Evolutionary conservation across 2,329 filamentous ascomycete species (phyloP), one percentile per base, ranked within the genome.

Genomic region (Ophidiomyces ophidiicola): DNA sequence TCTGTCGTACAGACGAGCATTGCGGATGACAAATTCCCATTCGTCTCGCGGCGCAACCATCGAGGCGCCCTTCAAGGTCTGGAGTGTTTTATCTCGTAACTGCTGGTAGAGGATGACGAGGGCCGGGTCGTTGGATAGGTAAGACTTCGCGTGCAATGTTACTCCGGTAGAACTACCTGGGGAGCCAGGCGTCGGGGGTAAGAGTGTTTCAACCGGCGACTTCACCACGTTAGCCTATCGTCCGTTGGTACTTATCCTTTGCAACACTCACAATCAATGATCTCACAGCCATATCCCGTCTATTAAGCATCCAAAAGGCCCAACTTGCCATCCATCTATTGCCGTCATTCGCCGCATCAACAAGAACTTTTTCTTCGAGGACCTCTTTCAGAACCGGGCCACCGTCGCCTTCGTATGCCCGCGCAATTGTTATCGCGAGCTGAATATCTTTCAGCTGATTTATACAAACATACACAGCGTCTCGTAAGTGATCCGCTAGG

Each of bases 311-410:
- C 80, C 85, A 93, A 55, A 94, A 94, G 2, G 84, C 83, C 90
- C 90, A 98, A 0, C 82, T 90, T 7, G 87, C 83, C 43, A 94
- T 74, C 88, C 90, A 98, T 42, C 88, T 73, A 54, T 98, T 88
- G 2, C 85, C 85, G 46, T 88, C 78, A 28, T 77, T 71, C 0
- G 82, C 77, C 12, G 90, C 90, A 45, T 82, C 63, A 0, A 78
- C 74, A 0, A 96, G 67, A 1, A 96, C 74, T 44, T 80, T 82
- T 7, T 93, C 82, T 51, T 83, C 75, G 1, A 98, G 66, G 6
- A 98, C 69, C 41, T 74, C 75, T 18, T 70, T 71, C 2, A 96
- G 58, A 0, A 90, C 74, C 0, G 78, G 77, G 0, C 84, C 82
- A 15, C 78, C 70, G 43, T 94, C 87, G 93, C 86, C 86, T 52